Conservation (phyloP, 257 asterid genomes). For the Vinca minor region DNA sequence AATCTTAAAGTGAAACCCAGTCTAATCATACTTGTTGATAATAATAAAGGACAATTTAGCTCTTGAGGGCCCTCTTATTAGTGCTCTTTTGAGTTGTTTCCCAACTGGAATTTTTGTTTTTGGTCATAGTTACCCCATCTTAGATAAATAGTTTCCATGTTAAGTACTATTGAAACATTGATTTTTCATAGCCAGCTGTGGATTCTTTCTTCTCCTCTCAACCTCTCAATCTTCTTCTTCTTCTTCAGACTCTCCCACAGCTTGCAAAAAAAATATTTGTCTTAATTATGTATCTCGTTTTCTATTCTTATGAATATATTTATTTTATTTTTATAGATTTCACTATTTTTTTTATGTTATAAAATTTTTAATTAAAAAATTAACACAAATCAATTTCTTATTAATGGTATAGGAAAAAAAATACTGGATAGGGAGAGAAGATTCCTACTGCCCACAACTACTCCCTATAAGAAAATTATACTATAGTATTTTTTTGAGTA, state of each 20-base stretch:
- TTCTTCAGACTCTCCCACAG: neutral
- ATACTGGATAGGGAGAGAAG: too few species aligned
- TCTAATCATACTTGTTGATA: constrained; percentile 25
- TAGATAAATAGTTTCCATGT: constrained; percentile 19
- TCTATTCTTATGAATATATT: too few species aligned
- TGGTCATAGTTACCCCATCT: constrained; percentile 8
- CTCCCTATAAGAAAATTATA: neutral
- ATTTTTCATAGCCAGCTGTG: constrained; percentile 14
- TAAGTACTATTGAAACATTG: constrained; percentile 21
- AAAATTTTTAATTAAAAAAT: too few species aligned
- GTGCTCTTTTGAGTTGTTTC: constrained; percentile 32
- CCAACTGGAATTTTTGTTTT: constrained; percentile 18
- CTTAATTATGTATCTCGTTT: too few species aligned
- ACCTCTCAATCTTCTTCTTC: neutral
- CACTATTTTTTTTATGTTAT: too few species aligned
- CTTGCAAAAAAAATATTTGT: too few species aligned
- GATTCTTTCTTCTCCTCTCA: neutral
- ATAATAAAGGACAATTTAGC: constrained; percentile 20
- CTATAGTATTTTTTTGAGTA: too few species aligned
- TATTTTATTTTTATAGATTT: too few species aligned
- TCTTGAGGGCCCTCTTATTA: constrained; percentile 33
- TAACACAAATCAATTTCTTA: too few species aligned
- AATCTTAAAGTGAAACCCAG: too few species aligned
- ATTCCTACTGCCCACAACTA: neutral
- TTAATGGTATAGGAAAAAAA: too few species aligned